Percentiles rank a stretch among this genome's conserved stretches.
Conservation (phyloP, 1,284 basidiomycete genomes). For the Apiotrichum montevideense region DNA sequence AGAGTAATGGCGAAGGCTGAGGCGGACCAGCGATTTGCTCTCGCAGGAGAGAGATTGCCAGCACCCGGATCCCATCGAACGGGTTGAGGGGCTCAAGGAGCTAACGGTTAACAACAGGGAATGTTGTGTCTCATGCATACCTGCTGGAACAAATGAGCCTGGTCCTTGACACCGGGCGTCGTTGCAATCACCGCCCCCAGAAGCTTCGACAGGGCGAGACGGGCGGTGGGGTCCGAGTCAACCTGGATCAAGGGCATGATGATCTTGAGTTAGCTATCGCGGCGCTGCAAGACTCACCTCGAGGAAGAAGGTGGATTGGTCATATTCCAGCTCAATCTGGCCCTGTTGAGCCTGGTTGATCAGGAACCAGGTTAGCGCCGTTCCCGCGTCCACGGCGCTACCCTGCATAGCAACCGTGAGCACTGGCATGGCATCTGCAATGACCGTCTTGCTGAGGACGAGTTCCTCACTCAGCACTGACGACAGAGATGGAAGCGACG, state of each 20-base stretch:
- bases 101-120: conserved; percentile 9
- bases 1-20: conserved; percentile 8
- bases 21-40: conserved; percentile 19
- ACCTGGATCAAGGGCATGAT: conserved; percentile 33
- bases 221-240: conserved; percentile 19
- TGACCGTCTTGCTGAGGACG: conserved; percentile 2
- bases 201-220: conserved; percentile 32
- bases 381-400: conserved; percentile 25
- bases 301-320: conserved; percentile 28
- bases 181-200: conserved; percentile 24
- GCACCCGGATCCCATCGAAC: conserved; percentile 33
- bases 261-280: conserved; percentile 9
- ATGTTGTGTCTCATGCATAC: conserved; percentile 11
- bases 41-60: conserved; percentile 28
- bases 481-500: conserved; percentile 8
- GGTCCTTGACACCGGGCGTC: conserved; percentile 9
- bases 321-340: conserved; percentile 15
- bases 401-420: conserved; percentile 17
- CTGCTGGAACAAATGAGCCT: conserved; percentile 28
- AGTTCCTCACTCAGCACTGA: neutral
- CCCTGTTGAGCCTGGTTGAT: conserved; percentile 7
- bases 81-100: conserved; percentile 36
- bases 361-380: conserved; percentile 19
- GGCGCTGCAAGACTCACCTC: conserved; percentile 21
- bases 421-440: conserved; percentile 30